Evolutionary conservation across 352 stramenopile species (phyloP), one percentile per base, ranked within the genome.

Genomic region (Pythium phragmiticola): DNA sequence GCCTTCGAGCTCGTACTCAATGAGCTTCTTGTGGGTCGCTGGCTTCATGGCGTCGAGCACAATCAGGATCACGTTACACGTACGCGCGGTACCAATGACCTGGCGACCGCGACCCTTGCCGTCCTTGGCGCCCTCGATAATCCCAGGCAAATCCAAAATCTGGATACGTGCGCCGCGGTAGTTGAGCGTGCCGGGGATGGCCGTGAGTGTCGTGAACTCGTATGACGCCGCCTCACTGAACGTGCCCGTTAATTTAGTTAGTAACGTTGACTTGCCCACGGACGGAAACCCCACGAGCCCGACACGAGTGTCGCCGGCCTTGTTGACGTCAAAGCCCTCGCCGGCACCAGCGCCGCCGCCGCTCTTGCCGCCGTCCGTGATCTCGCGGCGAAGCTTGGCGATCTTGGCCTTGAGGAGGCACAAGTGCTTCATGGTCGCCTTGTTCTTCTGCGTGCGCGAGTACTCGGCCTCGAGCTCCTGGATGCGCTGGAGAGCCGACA

Each of bases 161-260:
- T 95, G 87, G 68, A 94, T 94, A 48, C 84, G 82, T 9, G 84
- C 84, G 50, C 84, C 84, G 34, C 84, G 94, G 83, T 99, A 99
- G 74, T 99, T 90, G 70, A 99, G 90, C 52, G 95, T 99, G 30
- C 98, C 98, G 0, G 95, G 97, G 70, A 99, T 99, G 61, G 95
- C 97, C 28, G 97, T 99, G 34, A 99, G 84, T 49, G 98, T 99
- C 57, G 98, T 99, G 79, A 99, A 99, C 82, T 99, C 96, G 75
- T 99, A 99, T 28, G 89, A 94, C 51, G 96, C 96, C 1, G 96
- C 90, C 74, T 99, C 95, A 19, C 83, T 98, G 70, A 92, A 91
- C 14, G 97, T 99, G 39, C 95, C 97, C 7, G 98, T 99, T 33
- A 99, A 79, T 56, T 97, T 97, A 0, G 93, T 99, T 19, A 99